A percentile compares a stretch with the other conserved stretches of the same genome.
Evolutionary conservation across 495 filamentous ascomycete species (phyloP).

Genomic region (Xylaria grammica): DNA sequence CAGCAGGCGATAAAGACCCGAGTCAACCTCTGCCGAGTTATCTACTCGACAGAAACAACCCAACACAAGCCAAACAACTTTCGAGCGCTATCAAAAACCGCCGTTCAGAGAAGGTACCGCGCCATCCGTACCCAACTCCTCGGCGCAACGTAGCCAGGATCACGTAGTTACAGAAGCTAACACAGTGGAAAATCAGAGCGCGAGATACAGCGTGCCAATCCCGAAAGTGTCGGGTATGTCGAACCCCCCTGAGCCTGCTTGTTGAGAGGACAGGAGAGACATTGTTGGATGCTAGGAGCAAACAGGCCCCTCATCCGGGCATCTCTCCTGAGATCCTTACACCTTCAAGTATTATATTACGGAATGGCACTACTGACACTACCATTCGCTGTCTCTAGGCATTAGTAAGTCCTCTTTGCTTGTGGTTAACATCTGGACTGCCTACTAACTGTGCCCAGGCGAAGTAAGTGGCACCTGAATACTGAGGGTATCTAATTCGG

Average conservation of each 20-base stretch:
- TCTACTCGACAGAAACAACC: conserved; percentile 85
- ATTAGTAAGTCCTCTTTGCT: conserved; percentile 17
- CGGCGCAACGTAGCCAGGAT: conserved; percentile 14
- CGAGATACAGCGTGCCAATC: conserved; percentile 92
- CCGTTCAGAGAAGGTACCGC: conserved; percentile 37
- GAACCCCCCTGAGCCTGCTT: conserved; percentile 34
- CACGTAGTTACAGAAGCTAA: conserved; percentile 64
- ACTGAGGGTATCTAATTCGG: too few relatives aligned
- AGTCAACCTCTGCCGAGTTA: conserved; percentile 80
- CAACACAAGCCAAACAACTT: conserved; percentile 87
- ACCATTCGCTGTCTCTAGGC: neutral
- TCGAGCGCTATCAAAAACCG: conserved; percentile 86
- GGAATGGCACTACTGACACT: neutral
- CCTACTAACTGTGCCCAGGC: conserved; percentile 7
- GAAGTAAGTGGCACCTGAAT: neutral
- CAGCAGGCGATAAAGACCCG: conserved; percentile 77
- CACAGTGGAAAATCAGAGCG: conserved; percentile 59
- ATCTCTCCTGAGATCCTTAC: neutral
- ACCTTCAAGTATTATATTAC: neutral
- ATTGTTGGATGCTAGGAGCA: neutral
- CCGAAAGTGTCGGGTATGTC: conserved; percentile 93
- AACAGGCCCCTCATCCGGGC: neutral
- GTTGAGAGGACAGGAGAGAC: neutral
- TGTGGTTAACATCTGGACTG: neutral
- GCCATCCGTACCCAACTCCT: neutral